Evolutionary conservation across 2,329 filamentous ascomycete species (phyloP).

Genomic region (Dothideomycetidae sp.): DNA sequence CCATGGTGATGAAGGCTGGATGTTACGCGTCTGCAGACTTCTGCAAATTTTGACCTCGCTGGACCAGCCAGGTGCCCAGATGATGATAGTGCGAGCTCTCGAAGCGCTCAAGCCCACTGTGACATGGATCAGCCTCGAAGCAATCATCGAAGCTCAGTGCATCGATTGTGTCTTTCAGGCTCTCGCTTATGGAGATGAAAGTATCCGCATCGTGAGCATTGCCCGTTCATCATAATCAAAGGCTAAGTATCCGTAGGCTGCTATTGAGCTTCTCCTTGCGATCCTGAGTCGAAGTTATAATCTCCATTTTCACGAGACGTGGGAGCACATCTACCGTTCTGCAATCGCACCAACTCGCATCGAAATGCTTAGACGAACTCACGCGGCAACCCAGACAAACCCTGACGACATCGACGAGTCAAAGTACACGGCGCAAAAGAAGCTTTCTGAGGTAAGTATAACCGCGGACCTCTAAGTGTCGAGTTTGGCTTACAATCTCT

Average conservation of each 20-base stretch:
- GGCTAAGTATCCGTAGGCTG: slow-evolving; percentile 38
- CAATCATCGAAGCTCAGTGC: slow-evolving; percentile 56
- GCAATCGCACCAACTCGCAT: slow-evolving; percentile 19
- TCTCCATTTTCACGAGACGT: slow-evolving; percentile 55
- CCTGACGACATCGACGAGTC: slow-evolving; percentile 74
- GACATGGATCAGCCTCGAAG: slow-evolving; percentile 76
- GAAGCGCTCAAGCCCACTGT: slow-evolving; percentile 65
- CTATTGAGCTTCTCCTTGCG: slow-evolving; percentile 23
- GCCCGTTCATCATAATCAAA: not conserved
- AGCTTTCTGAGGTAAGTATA: slow-evolving; percentile 65
- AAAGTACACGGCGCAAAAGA: slow-evolving; percentile 85
- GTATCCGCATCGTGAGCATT: slow-evolving; percentile 34
- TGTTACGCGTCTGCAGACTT: slow-evolving; percentile 51
- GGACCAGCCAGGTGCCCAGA: slow-evolving; percentile 19
- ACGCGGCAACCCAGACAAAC: slow-evolving; percentile 16
- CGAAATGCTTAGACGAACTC: slow-evolving; percentile 19
- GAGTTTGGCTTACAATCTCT: not conserved
- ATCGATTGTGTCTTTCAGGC: slow-evolving; percentile 57
- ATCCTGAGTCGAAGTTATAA: slow-evolving; percentile 29
- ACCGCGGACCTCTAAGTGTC: not conserved
- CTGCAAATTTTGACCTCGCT: slow-evolving; percentile 34
- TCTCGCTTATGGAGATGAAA: slow-evolving; percentile 54
- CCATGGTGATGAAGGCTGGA: slow-evolving; percentile 73
- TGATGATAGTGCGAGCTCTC: slow-evolving; percentile 51
- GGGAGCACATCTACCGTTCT: slow-evolving; percentile 18